Conservation (phyloP, 2,329 filamentous ascomycete genomes). For the Penicillium rolfsii region DNA sequence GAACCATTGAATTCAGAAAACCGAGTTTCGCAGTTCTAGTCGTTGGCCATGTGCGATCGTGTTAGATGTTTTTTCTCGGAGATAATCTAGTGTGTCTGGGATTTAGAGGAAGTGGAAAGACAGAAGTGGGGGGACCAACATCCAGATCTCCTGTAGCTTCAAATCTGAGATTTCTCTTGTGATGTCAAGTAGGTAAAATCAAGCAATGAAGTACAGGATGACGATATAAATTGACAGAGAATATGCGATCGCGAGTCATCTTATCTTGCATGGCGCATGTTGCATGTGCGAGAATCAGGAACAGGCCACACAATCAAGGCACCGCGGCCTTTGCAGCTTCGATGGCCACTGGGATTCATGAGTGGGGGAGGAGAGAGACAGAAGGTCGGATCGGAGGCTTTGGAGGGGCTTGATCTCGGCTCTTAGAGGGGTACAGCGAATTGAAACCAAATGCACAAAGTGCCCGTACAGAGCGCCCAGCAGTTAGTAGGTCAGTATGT, state of each 20-base stretch:
- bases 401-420: neutral
- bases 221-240: neutral
- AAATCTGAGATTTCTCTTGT: neutral
- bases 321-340: neutral
- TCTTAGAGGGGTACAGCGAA: too few species aligned
- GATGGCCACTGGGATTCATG: neutral
- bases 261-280: conserved; percentile 15
- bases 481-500: too few species aligned
- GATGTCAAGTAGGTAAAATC: neutral
- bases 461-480: too few species aligned
- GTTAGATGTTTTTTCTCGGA: too few species aligned
- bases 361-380: neutral
- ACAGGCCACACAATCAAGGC: conserved; percentile 5
- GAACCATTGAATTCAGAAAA: neutral
- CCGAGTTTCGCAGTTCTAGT: neutral
- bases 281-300: conserved; percentile 13
- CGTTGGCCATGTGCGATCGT: neutral
- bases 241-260: conserved; percentile 4
- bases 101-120: too few species aligned
- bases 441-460: too few species aligned
- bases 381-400: neutral
- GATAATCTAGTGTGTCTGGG: neutral
- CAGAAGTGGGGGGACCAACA: too few species aligned
- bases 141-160: too few species aligned
- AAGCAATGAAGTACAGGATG: neutral